These are phyloP conservation scores for Pyrrhoderma lamaoense DNA, from an alignment of 1,284 basidiomycete genomes.

Conservation along the genomic window DNA sequence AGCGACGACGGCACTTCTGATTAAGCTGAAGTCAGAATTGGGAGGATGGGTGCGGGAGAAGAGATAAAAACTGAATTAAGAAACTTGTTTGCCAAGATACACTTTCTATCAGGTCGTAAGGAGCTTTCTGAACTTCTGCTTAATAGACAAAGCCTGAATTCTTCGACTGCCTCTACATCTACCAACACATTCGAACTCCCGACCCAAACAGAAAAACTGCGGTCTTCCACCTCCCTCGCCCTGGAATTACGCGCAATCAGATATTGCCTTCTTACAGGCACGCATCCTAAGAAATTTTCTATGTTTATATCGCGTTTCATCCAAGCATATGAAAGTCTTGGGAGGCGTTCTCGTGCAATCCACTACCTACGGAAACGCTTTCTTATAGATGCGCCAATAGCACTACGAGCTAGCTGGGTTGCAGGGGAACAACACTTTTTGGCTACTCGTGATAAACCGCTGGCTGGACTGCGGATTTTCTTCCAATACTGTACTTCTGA, in stretches of 20 bases:
- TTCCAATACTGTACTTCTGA: constrained; percentile 10
- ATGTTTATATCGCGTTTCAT: constrained; percentile 13
- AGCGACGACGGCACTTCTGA: constrained; percentile 7
- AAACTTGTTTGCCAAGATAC: constrained; percentile 8
- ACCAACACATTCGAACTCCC: neutral
- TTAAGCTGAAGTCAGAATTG: constrained; percentile 5
- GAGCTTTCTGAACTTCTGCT: constrained; percentile 1
- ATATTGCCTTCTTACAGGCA: neutral
- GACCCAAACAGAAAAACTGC: neutral
- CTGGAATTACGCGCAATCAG: constrained; percentile 12
- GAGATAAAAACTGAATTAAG: too few species aligned
- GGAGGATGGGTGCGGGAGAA: too few species aligned
- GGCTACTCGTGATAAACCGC: neutral
- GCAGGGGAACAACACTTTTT: constrained; percentile 14
- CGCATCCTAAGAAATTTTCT: constrained; percentile 5
- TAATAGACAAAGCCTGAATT: neutral
- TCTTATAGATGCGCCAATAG: neutral
- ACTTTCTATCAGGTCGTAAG: constrained; percentile 10
- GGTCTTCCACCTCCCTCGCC: constrained; percentile 1
- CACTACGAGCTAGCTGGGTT: constrained; percentile 7
- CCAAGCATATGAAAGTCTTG: constrained; percentile 3
- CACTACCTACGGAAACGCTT: constrained; percentile 7
- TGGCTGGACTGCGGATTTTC: constrained; percentile 12
- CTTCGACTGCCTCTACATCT: neutral
- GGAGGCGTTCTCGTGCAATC: constrained; percentile 6